These are phyloP conservation scores for Thalassiosira exigua DNA, from an alignment of 352 stramenopile genomes.

Conservation along the genomic window DNA sequence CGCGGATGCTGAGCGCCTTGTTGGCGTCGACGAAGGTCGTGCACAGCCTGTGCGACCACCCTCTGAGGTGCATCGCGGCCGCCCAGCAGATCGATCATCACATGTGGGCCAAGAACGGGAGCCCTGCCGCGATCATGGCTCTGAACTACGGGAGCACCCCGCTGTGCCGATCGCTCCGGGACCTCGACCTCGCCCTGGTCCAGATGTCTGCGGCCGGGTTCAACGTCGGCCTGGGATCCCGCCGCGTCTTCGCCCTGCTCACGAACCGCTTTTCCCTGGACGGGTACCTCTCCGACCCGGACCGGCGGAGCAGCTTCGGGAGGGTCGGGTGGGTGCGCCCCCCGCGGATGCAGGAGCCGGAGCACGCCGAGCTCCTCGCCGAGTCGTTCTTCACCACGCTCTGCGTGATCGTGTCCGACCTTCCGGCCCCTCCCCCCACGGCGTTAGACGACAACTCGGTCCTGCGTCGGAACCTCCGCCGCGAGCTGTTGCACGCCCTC, in stretches of 20 bases:
- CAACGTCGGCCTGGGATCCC: conserved; percentile 80
- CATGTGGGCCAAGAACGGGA: conserved; percentile 85
- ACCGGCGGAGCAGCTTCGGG: conserved; percentile 58
- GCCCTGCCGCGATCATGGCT: conserved; percentile 74
- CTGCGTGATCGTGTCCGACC: conserved; percentile 82
- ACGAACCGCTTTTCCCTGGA: conserved; percentile 83
- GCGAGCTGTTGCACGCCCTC: conserved; percentile 84
- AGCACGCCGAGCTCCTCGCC: conserved; percentile 79
- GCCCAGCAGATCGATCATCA: conserved; percentile 84
- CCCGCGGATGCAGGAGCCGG: conserved; percentile 78
- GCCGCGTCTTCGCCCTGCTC: conserved; percentile 75
- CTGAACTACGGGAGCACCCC: conserved; percentile 84
- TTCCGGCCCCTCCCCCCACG: conserved; percentile 76
- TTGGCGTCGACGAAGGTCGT: conserved; percentile 84
- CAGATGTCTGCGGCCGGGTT: conserved; percentile 82
- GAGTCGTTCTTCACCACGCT: conserved; percentile 84
- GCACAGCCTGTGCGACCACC: conserved; percentile 84
- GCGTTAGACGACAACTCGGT: conserved; percentile 64
- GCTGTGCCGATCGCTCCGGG: conserved; percentile 80
- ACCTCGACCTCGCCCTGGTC: conserved; percentile 85
- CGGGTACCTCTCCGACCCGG: conserved; percentile 83
- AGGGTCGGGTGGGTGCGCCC: conserved; percentile 73
- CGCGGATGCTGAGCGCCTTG: conserved; percentile 69
- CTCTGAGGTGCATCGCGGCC: conserved; percentile 81
- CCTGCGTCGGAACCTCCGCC: conserved; percentile 67